Percentiles rank a stretch among this genome's conserved stretches.
phyloP scores from a whole-genome alignment of 345 rosid species.

The Syzygium oleosum region DNA sequence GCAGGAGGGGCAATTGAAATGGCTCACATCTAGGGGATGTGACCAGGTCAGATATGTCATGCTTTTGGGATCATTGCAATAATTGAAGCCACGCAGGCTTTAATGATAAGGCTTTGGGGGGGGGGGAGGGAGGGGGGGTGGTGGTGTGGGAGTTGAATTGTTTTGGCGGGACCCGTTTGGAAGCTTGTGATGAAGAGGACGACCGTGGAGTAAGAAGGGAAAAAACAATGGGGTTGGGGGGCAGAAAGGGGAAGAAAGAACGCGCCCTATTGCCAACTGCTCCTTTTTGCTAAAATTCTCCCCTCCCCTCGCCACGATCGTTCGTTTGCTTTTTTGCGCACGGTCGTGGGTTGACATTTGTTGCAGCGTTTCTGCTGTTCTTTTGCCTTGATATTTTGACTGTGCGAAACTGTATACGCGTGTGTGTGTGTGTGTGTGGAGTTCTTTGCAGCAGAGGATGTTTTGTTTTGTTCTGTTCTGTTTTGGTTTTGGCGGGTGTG shows the following conservation, averaged over 20 bases:
- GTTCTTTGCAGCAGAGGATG: neutral
- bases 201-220: neutral
- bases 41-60: conserved; percentile 68
- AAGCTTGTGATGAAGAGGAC: neutral
- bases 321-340: neutral
- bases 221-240: neutral
- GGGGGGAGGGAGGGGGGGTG: neutral
- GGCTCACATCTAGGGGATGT: conserved; percentile 22
- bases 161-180: neutral
- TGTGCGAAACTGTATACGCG: neutral
- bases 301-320: neutral
- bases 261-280: neutral
- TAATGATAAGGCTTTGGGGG: conserved; percentile 32
- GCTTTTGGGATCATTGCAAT: conserved; percentile 98
- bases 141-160: neutral
- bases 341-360: neutral
- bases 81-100: conserved; percentile 91
- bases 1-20: conserved; percentile 2
- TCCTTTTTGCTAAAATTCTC: neutral
- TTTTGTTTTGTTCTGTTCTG: neutral
- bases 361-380: neutral
- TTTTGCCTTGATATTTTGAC: neutral
- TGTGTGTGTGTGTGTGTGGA: neutral
- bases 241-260: neutral
- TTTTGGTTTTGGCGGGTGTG: neutral